phyloP scores from a whole-genome alignment of 2,329 filamentous ascomycete species.

The Cryphonectria naterciae region DNA sequence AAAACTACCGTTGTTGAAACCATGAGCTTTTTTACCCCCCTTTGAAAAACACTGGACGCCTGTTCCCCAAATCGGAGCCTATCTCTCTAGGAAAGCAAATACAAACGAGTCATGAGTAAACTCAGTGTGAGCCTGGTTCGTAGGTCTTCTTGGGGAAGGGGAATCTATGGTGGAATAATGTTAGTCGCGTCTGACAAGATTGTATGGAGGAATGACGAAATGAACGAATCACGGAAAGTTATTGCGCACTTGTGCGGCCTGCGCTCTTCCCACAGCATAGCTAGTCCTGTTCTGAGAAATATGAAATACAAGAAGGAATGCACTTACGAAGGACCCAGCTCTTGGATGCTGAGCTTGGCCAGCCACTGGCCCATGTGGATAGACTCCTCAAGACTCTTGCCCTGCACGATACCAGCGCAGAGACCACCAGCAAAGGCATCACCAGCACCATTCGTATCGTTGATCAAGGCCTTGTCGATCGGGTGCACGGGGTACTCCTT shows the following conservation, averaged over 20 bases:
- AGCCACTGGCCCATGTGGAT: constrained; percentile 98
- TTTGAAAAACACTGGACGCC: constrained; percentile 28
- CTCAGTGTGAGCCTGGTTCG: constrained; percentile 42
- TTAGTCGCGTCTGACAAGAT: constrained; percentile 15
- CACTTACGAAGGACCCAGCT: constrained; percentile 93
- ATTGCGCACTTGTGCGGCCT: constrained; percentile 29
- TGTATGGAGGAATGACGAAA: background rate
- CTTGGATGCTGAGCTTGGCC: constrained; percentile 89
- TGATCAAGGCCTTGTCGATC: constrained; percentile 78
- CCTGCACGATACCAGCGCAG: constrained; percentile 84
- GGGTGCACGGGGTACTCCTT: constrained; percentile 80
- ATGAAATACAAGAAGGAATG: constrained; percentile 15
- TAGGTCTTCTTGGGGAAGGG: constrained; percentile 83
- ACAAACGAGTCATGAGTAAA: constrained; percentile 35
- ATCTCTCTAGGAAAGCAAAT: constrained; percentile 19
- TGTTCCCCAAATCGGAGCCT: constrained; percentile 17
- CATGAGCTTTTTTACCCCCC: constrained; percentile 29
- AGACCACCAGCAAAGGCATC: constrained; percentile 97
- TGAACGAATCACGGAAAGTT: background rate
- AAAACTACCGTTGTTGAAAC: constrained; percentile 32
- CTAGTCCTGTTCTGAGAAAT: constrained; percentile 15
- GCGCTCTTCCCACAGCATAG: constrained; percentile 13
- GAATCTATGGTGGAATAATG: constrained; percentile 56
- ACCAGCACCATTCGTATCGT: constrained; percentile 95
- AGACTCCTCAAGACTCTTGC: constrained; percentile 75